phyloP scores from a whole-genome alignment of 148 eudicot species.

The Arctostaphylos glauca region DNA sequence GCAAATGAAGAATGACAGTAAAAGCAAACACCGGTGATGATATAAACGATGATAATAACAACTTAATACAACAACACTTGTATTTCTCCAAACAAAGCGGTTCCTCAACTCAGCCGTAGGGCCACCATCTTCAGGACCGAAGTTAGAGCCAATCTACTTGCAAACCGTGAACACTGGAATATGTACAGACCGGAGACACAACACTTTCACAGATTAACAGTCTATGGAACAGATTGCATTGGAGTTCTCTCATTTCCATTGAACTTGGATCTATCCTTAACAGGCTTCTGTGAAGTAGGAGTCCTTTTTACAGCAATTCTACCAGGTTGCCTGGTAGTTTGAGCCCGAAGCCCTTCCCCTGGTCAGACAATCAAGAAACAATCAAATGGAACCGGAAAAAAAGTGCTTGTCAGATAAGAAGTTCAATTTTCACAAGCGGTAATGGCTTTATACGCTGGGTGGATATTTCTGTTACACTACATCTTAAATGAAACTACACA shows the following conservation, averaged over 20 bases:
- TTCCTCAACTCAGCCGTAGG: neutral
- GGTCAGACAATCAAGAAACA: constrained; percentile 19
- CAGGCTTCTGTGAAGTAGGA: constrained; percentile 32
- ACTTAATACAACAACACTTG: constrained; percentile 3
- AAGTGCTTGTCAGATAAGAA: neutral
- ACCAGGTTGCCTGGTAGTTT: constrained; percentile 38
- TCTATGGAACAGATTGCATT: constrained; percentile 25
- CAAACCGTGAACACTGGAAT: neutral
- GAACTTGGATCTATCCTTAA: constrained; percentile 40
- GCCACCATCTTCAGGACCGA: neutral
- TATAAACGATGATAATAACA: constrained; percentile 1
- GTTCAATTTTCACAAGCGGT: too few species aligned
- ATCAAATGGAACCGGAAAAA: neutral
- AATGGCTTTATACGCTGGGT: neutral
- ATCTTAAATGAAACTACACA: neutral
- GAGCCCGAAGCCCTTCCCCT: constrained; percentile 51
- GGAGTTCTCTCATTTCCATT: constrained; percentile 29
- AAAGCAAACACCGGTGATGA: neutral
- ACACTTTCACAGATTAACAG: constrained; percentile 12
- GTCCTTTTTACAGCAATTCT: constrained; percentile 46
- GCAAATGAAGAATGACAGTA: constrained; percentile 10
- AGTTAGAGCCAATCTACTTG: neutral
- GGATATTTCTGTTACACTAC: neutral
- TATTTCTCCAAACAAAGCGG: neutral
- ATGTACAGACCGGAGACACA: constrained; percentile 28